Evolutionary conservation across 495 filamentous ascomycete genomes (phyloP), one percentile per base, ranked within the genome.

Genomic region (Hypoxylon fuscum): DNA sequence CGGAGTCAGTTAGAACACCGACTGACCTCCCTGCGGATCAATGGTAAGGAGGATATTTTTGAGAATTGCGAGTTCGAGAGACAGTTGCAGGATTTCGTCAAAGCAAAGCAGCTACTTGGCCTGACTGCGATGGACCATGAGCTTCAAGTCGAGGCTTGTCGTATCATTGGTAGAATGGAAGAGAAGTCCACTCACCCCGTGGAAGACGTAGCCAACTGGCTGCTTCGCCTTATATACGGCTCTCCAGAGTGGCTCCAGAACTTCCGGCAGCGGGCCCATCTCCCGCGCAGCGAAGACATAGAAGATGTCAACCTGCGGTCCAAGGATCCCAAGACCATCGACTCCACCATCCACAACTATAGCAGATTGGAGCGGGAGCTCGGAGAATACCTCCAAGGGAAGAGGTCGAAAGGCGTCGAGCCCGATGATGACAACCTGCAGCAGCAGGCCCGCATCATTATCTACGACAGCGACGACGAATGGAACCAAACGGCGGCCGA

Each of bases 401-500:
- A 85, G 59, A 66, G 77, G 11, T 59, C 79, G 0, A 64, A 76
- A 18, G 87, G 87, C 0, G 50, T 79, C 27, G 72, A 82, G 34
- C 86, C 85, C 4, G 81, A 79, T 23, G 87, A 91, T 65, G 74
- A 74, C 14, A 83, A 87, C 62, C 64, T 91, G 29, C 88, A 90
- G 71, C 77, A 75, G 14, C 78, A 88, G 68, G 87, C 80, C 6
- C 85, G 88, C 47, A 74, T 82, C 22, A 83, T 88, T 54, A 83
- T 90, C 55, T 90, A 88, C 69, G 84, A 83, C 14, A 78, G 70
- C 41, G 84, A 88, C 52, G 88, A 90, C 59, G 78, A 79, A 15
- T 91, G 87, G 87, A 90, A 90, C 53, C 88, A 89, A 69, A 90
- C 88, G 0, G 86, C 83, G 17, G 85, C 88, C 5, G 88, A 91